phyloP scores from a whole-genome alignment of 306 rosid genomes.

The Abrus pulchellus region DNA sequence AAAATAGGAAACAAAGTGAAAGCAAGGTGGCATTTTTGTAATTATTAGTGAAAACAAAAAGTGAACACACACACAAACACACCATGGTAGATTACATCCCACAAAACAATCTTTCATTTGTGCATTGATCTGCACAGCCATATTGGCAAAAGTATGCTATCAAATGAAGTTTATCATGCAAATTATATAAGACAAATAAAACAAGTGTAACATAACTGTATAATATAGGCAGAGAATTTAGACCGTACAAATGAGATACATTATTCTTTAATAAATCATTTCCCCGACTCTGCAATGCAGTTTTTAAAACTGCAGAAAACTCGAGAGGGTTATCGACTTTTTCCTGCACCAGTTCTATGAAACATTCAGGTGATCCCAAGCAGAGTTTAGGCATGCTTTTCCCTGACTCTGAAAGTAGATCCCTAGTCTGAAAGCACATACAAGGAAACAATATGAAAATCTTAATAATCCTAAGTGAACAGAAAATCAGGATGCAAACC shows the following conservation, averaged over 20 bases:
- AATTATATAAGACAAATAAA: slow-evolving; percentile 37
- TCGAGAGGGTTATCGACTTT: slow-evolving; percentile 89
- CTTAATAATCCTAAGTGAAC: slow-evolving; percentile 36
- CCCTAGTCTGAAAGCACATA: slow-evolving; percentile 73
- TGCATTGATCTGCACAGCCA: slow-evolving; percentile 29
- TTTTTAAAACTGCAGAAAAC: slow-evolving; percentile 76
- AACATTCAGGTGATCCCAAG: slow-evolving; percentile 72
- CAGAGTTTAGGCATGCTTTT: slow-evolving; percentile 64
- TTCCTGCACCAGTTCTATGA: slow-evolving; percentile 78
- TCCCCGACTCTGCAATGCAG: slow-evolving; percentile 79
- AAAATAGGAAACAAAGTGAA: neutral
- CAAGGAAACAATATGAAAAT: slow-evolving; percentile 51
- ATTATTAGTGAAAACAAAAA: neutral
- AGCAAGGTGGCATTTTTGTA: neutral
- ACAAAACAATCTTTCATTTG: slow-evolving; percentile 1
- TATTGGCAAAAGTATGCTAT: slow-evolving; percentile 28
- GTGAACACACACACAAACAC: neutral
- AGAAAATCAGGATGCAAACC: slow-evolving; percentile 42
- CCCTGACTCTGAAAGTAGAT: slow-evolving; percentile 77
- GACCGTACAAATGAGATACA: slow-evolving; percentile 92
- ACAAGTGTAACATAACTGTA: slow-evolving; percentile 19
- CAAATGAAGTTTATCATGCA: slow-evolving; percentile 23
- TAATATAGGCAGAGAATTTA: slow-evolving; percentile 47
- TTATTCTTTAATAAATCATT: slow-evolving; percentile 69
- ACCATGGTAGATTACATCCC: slow-evolving; percentile 15